A percentile compares a stretch with the other conserved stretches of the same genome.
These are phyloP conservation scores for Erysiphe pulchra DNA, from an alignment of 2,329 filamentous ascomycete species.

Conservation along the genomic window DNA sequence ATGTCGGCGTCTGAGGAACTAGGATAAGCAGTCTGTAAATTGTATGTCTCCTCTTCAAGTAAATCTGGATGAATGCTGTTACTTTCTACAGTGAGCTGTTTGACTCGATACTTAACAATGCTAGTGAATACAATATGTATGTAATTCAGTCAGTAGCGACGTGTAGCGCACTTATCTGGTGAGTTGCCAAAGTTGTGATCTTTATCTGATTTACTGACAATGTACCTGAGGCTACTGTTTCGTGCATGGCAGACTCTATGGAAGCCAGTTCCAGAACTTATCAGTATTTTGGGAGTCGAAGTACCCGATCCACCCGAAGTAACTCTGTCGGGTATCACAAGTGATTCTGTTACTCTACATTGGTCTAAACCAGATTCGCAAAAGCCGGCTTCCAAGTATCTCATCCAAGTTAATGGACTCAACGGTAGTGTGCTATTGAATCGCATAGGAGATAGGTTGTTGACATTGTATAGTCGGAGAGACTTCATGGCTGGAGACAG, in stretches of 20 bases:
- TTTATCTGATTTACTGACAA: slow-evolving; percentile 3
- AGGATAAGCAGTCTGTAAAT: neutral
- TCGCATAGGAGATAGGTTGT: slow-evolving; percentile 1
- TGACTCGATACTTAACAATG: slow-evolving; percentile 13
- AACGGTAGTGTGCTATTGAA: slow-evolving; percentile 30
- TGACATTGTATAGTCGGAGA: slow-evolving; percentile 41
- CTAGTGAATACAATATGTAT: slow-evolving; percentile 12
- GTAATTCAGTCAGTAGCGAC: slow-evolving; percentile 13
- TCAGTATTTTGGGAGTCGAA: slow-evolving; percentile 77
- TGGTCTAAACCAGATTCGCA: slow-evolving; percentile 53
- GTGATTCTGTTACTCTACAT: slow-evolving; percentile 68
- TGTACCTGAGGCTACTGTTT: slow-evolving; percentile 41
- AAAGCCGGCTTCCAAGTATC: slow-evolving; percentile 48
- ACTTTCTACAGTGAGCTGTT: slow-evolving; percentile 11
- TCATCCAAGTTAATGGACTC: slow-evolving; percentile 81
- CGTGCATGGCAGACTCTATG: slow-evolving; percentile 72
- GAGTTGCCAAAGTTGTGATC: slow-evolving; percentile 1
- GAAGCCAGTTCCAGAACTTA: slow-evolving; percentile 75
- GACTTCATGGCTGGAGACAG: slow-evolving; percentile 53
- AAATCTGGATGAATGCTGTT: slow-evolving; percentile 12
- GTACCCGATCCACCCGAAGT: slow-evolving; percentile 77
- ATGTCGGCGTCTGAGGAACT: neutral
- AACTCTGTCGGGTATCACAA: slow-evolving; percentile 68
- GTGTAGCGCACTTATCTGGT: slow-evolving; percentile 12
- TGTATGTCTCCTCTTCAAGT: neutral